Base-by-base conservation (phyloP, 495 filamentous ascomycete species). In the Apiosordaria backusii region DNA sequence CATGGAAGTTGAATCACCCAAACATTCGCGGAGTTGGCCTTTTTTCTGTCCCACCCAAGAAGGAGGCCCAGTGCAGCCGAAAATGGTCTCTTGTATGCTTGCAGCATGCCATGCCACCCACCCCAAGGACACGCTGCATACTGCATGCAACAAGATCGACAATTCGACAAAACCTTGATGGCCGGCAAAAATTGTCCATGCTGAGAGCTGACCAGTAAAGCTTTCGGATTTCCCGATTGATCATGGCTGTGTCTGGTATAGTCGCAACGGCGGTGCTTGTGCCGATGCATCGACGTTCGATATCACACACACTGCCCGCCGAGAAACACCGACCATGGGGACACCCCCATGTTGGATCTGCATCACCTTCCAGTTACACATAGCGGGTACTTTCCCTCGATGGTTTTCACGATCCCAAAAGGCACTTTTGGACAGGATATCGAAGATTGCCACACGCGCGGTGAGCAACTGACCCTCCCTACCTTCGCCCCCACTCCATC, bases 81-180 rank as follows among this genome's bases (percentile, higher is more conserved):
- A 50, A 61, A 61, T 15, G 25, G 16, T 50, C 27, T 16, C 16
- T 45, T 45, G 35, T 15, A 45, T 7, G 29, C 25, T 6, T 61
- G 59, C 59, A 61, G 24, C 24, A 55, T 55, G 52, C 52, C 52
- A 55, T 55, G 21, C 52, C 19, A 55, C 52, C 52, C 52, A 55
- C 7, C 52, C 52, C 52, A 61, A 22, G 23, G 53, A 59, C 66
- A 63, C 64, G 40, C 35, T 67, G 65, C 65, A 67, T 50, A 23
- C 65, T 66, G 64, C 57, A 66, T 61, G 64, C 55, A 64, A 63
- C 66, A 45, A 45, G 66, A 67, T 67, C 66, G 66, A 40, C 66
- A 63, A 27, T 50, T 40, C 16, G 61, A 55, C 4, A 55, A 55
- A 23, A 55, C 52, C 59, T 22, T 62, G 58, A 62, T 66, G 52